Conservation (phyloP, 768 basidiomycete genomes). For the Lactifluus volemus region DNA sequence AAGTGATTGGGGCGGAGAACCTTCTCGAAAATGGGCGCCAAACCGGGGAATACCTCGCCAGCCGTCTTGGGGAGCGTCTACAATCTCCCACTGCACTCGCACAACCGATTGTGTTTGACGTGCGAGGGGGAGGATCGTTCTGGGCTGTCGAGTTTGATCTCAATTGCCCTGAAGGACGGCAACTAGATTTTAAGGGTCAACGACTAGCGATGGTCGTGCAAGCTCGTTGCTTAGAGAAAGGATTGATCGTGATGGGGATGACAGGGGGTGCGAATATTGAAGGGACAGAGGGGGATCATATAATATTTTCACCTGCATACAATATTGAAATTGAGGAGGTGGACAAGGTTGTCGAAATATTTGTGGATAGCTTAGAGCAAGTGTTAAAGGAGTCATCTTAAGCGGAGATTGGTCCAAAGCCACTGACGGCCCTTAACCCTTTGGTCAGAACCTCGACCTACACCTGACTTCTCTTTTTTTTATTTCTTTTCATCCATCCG, state of each 20-base stretch:
- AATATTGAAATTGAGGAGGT: conserved; percentile 65
- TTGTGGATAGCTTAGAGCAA: conserved; percentile 62
- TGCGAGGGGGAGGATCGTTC: conserved; percentile 78
- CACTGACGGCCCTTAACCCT: conserved; percentile 10
- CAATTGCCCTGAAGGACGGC: conserved; percentile 32
- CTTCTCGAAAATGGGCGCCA: conserved; percentile 55
- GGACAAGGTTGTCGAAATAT: conserved; percentile 53
- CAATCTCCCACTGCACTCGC: conserved; percentile 46
- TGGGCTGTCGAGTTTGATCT: conserved; percentile 83
- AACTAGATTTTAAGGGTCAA: conserved; percentile 42
- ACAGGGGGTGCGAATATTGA: conserved; percentile 58
- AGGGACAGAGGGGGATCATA: conserved; percentile 64
- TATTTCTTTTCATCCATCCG: neutral
- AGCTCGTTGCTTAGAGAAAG: conserved; percentile 56
- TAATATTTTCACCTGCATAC: conserved; percentile 73
- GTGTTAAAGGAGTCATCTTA: conserved; percentile 30
- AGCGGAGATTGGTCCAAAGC: conserved; percentile 12
- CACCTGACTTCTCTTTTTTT: neutral
- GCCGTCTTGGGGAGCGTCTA: conserved; percentile 47
- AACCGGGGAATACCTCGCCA: conserved; percentile 51
- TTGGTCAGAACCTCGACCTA: neutral
- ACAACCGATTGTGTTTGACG: conserved; percentile 63
- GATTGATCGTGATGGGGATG: conserved; percentile 67
- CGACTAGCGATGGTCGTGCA: conserved; percentile 64
- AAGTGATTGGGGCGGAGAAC: conserved; percentile 58